These are phyloP conservation scores for Tetraselmis striata DNA, from an alignment of 139 green algal genomes.

Conservation along the genomic window DNA sequence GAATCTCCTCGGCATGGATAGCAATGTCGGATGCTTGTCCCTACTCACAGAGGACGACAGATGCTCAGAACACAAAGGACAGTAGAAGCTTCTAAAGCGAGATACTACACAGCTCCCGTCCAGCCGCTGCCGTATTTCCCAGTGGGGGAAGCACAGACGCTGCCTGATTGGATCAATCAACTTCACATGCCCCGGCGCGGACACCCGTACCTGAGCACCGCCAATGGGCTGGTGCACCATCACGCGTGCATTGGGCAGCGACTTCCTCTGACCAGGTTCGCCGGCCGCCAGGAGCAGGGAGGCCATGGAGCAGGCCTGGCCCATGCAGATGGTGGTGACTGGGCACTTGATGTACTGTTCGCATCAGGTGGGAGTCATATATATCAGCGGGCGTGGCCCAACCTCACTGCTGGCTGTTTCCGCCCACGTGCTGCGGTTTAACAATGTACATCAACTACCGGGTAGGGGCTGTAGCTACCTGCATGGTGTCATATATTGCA, in stretches of 20 bases:
- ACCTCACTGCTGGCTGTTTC: no score
- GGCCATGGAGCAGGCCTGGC: constrained; percentile 90
- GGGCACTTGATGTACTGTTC: constrained; percentile 83
- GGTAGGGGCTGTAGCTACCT: no score
- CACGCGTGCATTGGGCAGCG: constrained; percentile 84
- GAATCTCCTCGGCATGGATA: constrained; percentile 89
- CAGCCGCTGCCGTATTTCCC: no score
- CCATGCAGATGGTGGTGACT: constrained; percentile 86
- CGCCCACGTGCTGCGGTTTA: no score
- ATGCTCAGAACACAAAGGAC: no score
- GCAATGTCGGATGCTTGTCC: constrained; percentile 89
- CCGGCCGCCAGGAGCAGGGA: constrained; percentile 83
- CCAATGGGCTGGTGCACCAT: constrained; percentile 95
- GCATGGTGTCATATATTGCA: constrained; percentile 99
- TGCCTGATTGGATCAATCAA: no score
- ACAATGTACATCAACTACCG: no score
- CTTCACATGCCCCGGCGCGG: no score
- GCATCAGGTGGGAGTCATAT: not conserved
- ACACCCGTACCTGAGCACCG: constrained; percentile 49
- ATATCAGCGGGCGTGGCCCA: no score
- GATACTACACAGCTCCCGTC: no score
- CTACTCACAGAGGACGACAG: constrained; percentile 31
- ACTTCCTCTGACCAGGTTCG: constrained; percentile 57
- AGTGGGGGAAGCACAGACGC: no score
- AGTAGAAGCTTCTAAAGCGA: no score